These are phyloP conservation scores for Hymenoscyphus occultus DNA, from an alignment of 2,329 filamentous ascomycete genomes.

Conservation along the genomic window DNA sequence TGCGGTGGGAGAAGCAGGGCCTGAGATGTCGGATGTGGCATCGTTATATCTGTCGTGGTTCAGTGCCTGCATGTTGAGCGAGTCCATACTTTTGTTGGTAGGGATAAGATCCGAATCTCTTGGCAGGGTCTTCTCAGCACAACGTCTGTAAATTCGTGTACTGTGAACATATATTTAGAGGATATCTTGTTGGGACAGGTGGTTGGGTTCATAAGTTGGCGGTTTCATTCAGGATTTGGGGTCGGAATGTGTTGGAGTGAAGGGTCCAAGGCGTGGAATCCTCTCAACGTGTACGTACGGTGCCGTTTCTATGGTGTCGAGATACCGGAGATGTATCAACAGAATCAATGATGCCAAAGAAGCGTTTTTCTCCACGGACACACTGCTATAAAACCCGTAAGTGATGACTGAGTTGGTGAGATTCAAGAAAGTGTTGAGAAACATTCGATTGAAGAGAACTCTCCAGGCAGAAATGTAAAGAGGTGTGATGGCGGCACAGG, in stretches of 20 bases:
- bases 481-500: too few relatives aligned
- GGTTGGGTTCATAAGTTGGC: not conserved
- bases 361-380: not conserved
- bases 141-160: not conserved
- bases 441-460: too few relatives aligned
- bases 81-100: constrained; percentile 4
- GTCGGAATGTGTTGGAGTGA: not conserved
- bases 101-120: not conserved
- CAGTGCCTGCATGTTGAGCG: constrained; percentile 11
- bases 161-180: not conserved
- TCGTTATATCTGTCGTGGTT: constrained; percentile 12
- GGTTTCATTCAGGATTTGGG: not conserved
- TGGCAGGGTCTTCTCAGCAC: constrained; percentile 8
- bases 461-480: too few relatives aligned
- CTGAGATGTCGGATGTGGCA: constrained; percentile 7
- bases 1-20: constrained; percentile 1
- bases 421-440: too few relatives aligned
- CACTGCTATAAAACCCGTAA: not conserved
- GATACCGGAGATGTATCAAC: not conserved
- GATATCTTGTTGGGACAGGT: not conserved
- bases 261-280: not conserved
- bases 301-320: not conserved
- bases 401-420: too few relatives aligned
- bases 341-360: not conserved
- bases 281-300: not conserved